Conservation (phyloP, 805 yeast genomes). For the Komagataella populi region DNA sequence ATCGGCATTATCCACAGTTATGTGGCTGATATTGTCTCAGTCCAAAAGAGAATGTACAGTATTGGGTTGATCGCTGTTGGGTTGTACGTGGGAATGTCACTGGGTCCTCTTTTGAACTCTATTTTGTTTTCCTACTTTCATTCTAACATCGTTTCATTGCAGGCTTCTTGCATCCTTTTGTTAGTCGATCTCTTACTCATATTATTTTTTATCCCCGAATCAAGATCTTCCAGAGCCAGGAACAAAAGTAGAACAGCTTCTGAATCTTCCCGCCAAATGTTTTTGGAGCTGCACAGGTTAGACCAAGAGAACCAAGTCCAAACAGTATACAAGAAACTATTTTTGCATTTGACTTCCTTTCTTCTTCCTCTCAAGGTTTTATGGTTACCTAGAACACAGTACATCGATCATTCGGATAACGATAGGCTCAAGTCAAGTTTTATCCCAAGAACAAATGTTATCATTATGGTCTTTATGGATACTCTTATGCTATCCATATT, state of each 20-base stretch:
- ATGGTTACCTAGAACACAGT: constrained; percentile 28
- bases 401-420: constrained; percentile 7
- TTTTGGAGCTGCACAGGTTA: not conserved
- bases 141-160: constrained; percentile 17
- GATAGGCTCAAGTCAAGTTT: constrained; percentile 11
- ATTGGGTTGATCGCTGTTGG: constrained; percentile 49
- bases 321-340: not conserved
- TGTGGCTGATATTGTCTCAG: constrained; percentile 58
- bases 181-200: constrained; percentile 20
- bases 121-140: constrained; percentile 15
- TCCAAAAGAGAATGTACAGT: constrained; percentile 39
- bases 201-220: constrained; percentile 36
- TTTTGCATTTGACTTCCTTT: constrained; percentile 13
- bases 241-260: constrained; percentile 30
- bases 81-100: constrained; percentile 43
- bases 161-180: constrained; percentile 10
- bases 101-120: constrained; percentile 54
- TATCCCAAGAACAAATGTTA: constrained; percentile 30
- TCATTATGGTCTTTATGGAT: constrained; percentile 35
- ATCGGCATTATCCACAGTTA: constrained; percentile 54
- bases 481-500: constrained; percentile 24
- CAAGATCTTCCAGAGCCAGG: constrained; percentile 43
- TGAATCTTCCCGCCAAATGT: constrained; percentile 2
- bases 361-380: constrained; percentile 36
- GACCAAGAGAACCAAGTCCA: not conserved